Evolutionary conservation across 768 basidiomycete genomes (phyloP).

Genomic region (Kwoniella heveanensis): DNA sequence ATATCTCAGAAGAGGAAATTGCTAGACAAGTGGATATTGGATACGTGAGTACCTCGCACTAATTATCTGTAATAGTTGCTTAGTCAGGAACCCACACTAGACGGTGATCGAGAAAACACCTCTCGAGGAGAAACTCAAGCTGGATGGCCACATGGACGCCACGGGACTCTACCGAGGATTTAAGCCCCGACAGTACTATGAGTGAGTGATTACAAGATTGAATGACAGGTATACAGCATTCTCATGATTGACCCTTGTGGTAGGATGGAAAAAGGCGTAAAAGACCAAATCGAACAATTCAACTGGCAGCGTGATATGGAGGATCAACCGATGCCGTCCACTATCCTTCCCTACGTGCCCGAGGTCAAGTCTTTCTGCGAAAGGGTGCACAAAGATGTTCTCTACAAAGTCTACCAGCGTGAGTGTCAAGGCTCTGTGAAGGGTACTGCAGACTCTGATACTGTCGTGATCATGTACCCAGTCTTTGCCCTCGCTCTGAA

Average conservation of each 20-base stretch:
- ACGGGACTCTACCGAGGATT: slow-evolving; percentile 20
- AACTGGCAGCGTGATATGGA: slow-evolving; percentile 28
- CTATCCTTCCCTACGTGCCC: slow-evolving; percentile 16
- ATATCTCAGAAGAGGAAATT: slow-evolving; percentile 21
- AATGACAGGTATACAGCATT: no score
- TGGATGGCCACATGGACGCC: slow-evolving; percentile 17
- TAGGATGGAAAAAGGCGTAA: slow-evolving; percentile 30
- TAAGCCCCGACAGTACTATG: slow-evolving; percentile 30
- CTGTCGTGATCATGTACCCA: no score
- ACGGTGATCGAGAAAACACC: slow-evolving; percentile 18
- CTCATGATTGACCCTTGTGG: not conserved
- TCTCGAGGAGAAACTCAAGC: slow-evolving; percentile 14
- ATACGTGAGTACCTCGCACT: slow-evolving; percentile 13
- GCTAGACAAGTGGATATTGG: slow-evolving; percentile 26
- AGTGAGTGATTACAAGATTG: slow-evolving; percentile 14
- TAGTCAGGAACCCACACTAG: not conserved
- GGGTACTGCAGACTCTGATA: not conserved
- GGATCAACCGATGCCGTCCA: slow-evolving; percentile 24
- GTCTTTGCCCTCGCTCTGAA: slow-evolving; percentile 22
- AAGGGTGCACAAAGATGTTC: slow-evolving; percentile 18
- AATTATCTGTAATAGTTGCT: not conserved
- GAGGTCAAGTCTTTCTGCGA: slow-evolving; percentile 24
- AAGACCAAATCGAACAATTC: slow-evolving; percentile 29
- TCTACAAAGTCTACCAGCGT: slow-evolving; percentile 23
- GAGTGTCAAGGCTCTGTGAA: not conserved